These are phyloP conservation scores for Raphidocelis subcapitata DNA, from an alignment of 139 green algal species.

Conservation along the genomic window DNA sequence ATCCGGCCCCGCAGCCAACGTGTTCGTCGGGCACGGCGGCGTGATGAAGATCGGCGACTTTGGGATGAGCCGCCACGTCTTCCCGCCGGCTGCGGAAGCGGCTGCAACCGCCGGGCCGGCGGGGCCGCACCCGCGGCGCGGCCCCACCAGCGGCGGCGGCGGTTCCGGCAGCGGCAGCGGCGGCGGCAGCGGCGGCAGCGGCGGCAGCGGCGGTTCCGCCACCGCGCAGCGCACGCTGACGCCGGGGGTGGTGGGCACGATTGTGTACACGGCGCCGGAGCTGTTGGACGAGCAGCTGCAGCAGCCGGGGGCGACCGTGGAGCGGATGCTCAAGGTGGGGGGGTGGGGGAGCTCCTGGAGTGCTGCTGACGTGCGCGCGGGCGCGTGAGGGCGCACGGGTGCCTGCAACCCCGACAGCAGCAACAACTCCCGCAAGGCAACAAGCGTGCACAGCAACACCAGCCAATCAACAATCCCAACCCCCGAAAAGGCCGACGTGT, in stretches of 20 bases:
- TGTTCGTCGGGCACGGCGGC: conserved; percentile 52
- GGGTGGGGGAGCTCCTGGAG: neutral
- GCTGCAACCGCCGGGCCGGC: neutral
- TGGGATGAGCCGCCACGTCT: conserved; percentile 49
- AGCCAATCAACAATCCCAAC: too few relatives aligned
- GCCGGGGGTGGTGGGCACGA: conserved; percentile 46
- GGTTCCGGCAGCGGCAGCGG: neutral
- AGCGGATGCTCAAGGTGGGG: conserved; percentile 31
- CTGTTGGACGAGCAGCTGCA: conserved; percentile 47
- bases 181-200: conserved; percentile 1
- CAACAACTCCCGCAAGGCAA: too few relatives aligned
- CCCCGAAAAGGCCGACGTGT: conserved; percentile 35
- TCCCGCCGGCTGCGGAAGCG: conserved; percentile 1
- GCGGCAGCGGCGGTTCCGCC: neutral
- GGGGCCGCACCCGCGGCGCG: neutral
- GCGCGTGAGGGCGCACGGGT: too few relatives aligned
- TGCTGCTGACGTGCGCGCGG: too few relatives aligned
- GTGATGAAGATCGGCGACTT: conserved; percentile 65
- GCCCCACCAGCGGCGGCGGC: neutral
- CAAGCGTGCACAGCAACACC: too few relatives aligned
- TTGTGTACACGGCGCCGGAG: conserved; percentile 49
- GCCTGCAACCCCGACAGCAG: too few relatives aligned
- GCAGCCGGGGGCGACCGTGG: conserved; percentile 5
- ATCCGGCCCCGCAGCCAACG: conserved; percentile 21
- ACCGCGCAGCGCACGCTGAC: conserved; percentile 26